phyloP scores from a whole-genome alignment of 345 rosid species.

The Physaria fendleri region DNA sequence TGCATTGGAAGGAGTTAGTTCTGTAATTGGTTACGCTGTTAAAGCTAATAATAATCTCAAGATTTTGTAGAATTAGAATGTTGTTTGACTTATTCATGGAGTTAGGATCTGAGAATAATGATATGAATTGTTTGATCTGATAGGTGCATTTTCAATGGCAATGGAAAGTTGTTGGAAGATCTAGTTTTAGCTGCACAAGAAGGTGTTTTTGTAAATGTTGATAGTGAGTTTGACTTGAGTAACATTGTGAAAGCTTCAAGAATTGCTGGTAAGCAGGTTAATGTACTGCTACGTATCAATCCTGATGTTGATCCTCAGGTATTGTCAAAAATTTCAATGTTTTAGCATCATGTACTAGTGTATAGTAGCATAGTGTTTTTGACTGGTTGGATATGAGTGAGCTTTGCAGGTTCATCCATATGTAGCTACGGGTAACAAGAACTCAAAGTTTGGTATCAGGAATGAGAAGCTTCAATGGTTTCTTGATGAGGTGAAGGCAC shows the following conservation, averaged over 20 bases:
- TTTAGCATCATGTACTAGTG: too few species aligned
- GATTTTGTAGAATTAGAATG: constrained; percentile 91
- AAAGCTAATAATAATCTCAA: constrained; percentile 88
- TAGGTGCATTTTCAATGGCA: constrained; percentile 96
- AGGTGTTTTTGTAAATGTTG: constrained; percentile 93
- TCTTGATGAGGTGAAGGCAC: constrained; percentile 88
- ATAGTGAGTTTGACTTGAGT: constrained; percentile 92
- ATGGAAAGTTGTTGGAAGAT: constrained; percentile 87
- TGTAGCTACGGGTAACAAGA: constrained; percentile 96
- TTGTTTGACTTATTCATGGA: constrained; percentile 7
- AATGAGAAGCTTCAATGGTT: constrained; percentile 99
- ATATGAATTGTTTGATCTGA: not conserved
- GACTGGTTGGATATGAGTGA: not conserved
- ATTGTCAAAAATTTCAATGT: too few species aligned
- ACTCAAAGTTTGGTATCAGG: constrained; percentile 97
- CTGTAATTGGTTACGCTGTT: constrained; percentile 85
- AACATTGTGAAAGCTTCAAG: constrained; percentile 82
- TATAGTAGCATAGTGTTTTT: too few species aligned
- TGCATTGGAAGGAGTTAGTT: constrained; percentile 60
- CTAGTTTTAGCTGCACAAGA: constrained; percentile 87
- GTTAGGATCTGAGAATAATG: not conserved
- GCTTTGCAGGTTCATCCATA: constrained; percentile 79
- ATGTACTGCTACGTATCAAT: constrained; percentile 90
- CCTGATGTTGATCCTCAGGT: constrained; percentile 99
- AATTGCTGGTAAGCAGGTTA: constrained; percentile 77